phyloP scores from a whole-genome alignment of 2,329 filamentous ascomycete species.

The Hortaea sp. region DNA sequence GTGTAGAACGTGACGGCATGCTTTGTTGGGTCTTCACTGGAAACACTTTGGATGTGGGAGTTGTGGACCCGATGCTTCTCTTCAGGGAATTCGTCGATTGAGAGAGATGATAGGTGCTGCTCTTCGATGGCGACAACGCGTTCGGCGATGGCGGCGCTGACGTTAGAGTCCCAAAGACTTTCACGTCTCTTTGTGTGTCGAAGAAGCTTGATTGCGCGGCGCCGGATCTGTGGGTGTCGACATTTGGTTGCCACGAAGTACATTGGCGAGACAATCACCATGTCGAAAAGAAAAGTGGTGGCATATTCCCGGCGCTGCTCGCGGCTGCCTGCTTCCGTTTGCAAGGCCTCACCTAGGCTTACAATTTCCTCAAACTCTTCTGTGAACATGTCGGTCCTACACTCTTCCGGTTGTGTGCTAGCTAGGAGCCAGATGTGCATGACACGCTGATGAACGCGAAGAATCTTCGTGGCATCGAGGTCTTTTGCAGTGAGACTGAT shows the following conservation, averaged over 20 bases:
- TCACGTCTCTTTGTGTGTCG: constrained; percentile 10
- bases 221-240: constrained; percentile 12
- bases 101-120: constrained; percentile 3
- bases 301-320: constrained; percentile 2
- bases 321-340: constrained; percentile 1
- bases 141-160: constrained; percentile 11
- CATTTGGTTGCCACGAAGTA: constrained; percentile 18
- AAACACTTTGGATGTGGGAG: constrained; percentile 5
- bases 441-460: constrained; percentile 12
- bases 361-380: constrained; percentile 10
- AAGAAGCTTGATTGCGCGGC: constrained; percentile 14
- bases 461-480: constrained; percentile 8
- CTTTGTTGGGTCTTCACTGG: neutral
- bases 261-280: constrained; percentile 15
- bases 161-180: constrained; percentile 8
- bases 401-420: constrained; percentile 8
- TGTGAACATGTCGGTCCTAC: constrained; percentile 8
- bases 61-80: constrained; percentile 9
- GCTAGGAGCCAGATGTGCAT: constrained; percentile 11
- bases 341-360: constrained; percentile 6
- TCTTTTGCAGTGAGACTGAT: constrained; percentile 1
- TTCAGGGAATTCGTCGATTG: constrained; percentile 7
- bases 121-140: constrained; percentile 11
- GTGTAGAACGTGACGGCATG: constrained; percentile 9
- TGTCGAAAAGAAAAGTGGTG: constrained; percentile 17